Evolutionary conservation across 441 rosid genomes (phyloP).

Genomic region (Iberis amara): DNA sequence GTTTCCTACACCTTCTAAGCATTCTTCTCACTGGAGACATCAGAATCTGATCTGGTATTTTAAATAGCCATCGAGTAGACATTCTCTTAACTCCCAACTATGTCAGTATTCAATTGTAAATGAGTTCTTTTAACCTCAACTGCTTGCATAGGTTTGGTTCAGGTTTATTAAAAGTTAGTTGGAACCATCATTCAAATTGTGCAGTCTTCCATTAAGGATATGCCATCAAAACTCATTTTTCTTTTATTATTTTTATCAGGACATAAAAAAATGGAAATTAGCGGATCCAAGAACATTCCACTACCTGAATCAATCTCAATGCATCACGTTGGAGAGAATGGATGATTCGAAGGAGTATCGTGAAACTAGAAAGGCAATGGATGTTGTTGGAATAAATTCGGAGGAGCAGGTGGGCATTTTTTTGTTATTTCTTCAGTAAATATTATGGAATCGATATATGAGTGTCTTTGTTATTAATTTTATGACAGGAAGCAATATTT

Average conservation of each 20-base stretch:
- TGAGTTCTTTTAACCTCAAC: background rate
- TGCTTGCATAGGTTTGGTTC: conserved; percentile 7
- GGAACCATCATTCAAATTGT: conserved; percentile 5
- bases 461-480: conserved; percentile 18
- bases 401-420: conserved; percentile 68
- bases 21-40: conserved; percentile 1
- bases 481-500: conserved; percentile 67
- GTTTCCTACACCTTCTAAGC: conserved; percentile 11
- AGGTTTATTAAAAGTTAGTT: conserved; percentile 12
- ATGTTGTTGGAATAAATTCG: conserved; percentile 80
- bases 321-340: conserved; percentile 75
- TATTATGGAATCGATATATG: conserved; percentile 18
- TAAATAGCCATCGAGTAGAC: conserved; percentile 19
- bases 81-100: conserved; percentile 9
- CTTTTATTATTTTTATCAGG: conserved; percentile 53
- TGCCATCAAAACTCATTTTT: background rate
- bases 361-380: conserved; percentile 91
- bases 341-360: conserved; percentile 80
- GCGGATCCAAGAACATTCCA: conserved; percentile 81
- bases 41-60: background rate
- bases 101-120: background rate
- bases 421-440: conserved; percentile 10
- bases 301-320: conserved; percentile 88
- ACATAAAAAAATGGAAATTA: conserved; percentile 61
- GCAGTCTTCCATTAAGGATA: conserved; percentile 6